Evolutionary conservation across 345 rosid genomes (phyloP).

Genomic region (Nephelium lappaceum): DNA sequence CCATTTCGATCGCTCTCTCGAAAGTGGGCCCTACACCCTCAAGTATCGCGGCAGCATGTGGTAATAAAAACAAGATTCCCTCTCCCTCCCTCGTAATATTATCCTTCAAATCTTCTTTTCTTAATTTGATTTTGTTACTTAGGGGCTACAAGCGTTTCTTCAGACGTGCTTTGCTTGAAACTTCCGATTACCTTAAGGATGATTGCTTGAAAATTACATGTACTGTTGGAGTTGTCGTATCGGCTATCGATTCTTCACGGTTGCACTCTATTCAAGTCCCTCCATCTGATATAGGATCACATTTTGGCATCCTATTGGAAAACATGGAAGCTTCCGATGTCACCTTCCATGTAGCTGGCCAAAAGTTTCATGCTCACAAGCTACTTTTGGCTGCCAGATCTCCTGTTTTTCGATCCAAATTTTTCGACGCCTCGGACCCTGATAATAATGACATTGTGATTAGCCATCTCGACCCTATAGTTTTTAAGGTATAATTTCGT

Average conservation of each 20-base stretch:
- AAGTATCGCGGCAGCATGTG: slow-evolving; percentile 67
- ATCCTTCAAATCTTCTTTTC: not conserved
- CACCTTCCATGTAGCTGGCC: slow-evolving; percentile 58
- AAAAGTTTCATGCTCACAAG: slow-evolving; percentile 64
- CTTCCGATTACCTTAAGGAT: slow-evolving; percentile 66
- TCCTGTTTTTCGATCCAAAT: slow-evolving; percentile 47
- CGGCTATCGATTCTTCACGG: slow-evolving; percentile 47
- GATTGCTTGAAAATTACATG: slow-evolving; percentile 71
- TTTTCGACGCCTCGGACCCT: slow-evolving; percentile 39
- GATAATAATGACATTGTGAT: slow-evolving; percentile 46
- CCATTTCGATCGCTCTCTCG: slow-evolving; percentile 72
- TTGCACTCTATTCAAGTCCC: slow-evolving; percentile 59
- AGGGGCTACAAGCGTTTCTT: slow-evolving; percentile 87
- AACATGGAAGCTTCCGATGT: slow-evolving; percentile 62
- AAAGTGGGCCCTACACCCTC: slow-evolving; percentile 68
- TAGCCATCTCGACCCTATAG: slow-evolving; percentile 53
- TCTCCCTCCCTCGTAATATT: no score
- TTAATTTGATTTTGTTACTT: not conserved
- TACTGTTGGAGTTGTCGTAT: slow-evolving; percentile 72
- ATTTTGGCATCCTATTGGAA: slow-evolving; percentile 62
- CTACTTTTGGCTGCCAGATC: slow-evolving; percentile 72
- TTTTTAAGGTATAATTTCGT: slow-evolving; percentile 51
- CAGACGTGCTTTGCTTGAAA: slow-evolving; percentile 62
- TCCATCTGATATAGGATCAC: slow-evolving; percentile 60
- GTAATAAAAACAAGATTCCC: slow-evolving; percentile 32